phyloP scores from a whole-genome alignment of 805 yeast genomes.

The Kluyveromyces aestuarii region DNA sequence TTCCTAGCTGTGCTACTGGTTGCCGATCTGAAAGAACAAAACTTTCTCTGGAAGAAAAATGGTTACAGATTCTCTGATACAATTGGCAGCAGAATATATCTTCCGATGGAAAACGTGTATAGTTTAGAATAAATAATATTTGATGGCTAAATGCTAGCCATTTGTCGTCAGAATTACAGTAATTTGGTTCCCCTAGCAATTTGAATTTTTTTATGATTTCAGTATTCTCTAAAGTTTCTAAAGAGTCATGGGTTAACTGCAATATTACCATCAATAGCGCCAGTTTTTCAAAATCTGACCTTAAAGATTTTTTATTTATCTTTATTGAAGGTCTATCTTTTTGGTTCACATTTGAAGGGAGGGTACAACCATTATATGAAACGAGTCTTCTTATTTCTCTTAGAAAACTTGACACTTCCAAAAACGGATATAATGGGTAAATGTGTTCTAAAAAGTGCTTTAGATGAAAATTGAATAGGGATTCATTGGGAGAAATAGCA shows the following conservation, averaged over 20 bases:
- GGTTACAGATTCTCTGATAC: not conserved
- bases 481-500: not conserved
- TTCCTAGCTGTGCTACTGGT: not conserved
- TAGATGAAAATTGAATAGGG: conserved; percentile 1
- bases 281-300: conserved; percentile 6
- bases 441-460: conserved; percentile 13
- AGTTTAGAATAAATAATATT: not conserved
- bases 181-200: not conserved
- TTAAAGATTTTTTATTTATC: conserved; percentile 2
- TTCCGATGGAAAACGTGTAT: not conserved
- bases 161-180: not conserved
- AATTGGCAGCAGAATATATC: conserved; percentile 1
- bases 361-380: not conserved
- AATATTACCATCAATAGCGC: conserved; percentile 6
- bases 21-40: not conserved
- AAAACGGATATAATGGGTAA: conserved; percentile 16
- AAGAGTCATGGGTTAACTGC: not conserved
- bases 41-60: not conserved
- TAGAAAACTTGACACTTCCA: conserved; percentile 12
- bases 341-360: not conserved
- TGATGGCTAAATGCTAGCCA: not conserved
- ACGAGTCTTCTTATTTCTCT: not conserved
- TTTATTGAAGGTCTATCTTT: not conserved
- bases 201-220: not conserved
- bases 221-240: not conserved